Base-by-base conservation (phyloP, 1,284 basidiomycete genomes). In the Leccinum fuscescens region DNA sequence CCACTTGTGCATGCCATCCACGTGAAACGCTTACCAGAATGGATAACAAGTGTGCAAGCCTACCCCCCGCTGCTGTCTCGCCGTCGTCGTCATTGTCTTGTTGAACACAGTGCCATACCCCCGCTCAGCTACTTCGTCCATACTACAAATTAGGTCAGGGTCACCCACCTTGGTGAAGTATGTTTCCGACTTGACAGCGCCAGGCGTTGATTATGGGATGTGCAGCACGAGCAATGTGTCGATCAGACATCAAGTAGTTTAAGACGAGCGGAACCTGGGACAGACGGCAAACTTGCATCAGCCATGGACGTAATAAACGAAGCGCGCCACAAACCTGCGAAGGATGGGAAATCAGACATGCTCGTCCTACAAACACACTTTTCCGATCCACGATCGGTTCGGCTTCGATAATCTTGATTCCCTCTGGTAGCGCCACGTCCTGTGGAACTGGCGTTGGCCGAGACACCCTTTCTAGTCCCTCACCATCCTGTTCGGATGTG, bases 41-140 rank as follows among this genome's bases (percentile, higher is more conserved):
- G 63, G 95, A 93, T 6, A 97, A 76, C 1, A 97, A 80, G 73
- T 96, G 94, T 1, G 91, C 92, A 24, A 97, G 76, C 3, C 94
- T 84, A 33, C 89, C 86, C 6, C 95, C 94, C 6, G 95, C 95
- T 1, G 93, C 93, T 0, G 89, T 88, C 76, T 98, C 95, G 1
- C 94, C 93, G 64, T 97, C 92, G 63, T 98, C 95, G 63, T 96
- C 93, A 63, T 96, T 95, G 71, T 97, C 94, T 95, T 64, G 64
- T 58, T 35, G 20, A 57, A 35, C 56, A 20, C 17, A 6, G 14
- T 27, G n/a, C 60, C 51, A 35, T 52, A 31, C 24, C n/a, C 42
- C 33, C 24, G 55, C 56, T 55, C 50, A 54, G 56, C 31, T 27
- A 44, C 15, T 6, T 15, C 48, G 57, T 42, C 22, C 29, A 5